Percentiles rank a stretch among this genome's conserved stretches.
These are phyloP conservation scores for Neurospora sp. DNA, from an alignment of 495 filamentous ascomycete genomes.

Conservation along the genomic window DNA sequence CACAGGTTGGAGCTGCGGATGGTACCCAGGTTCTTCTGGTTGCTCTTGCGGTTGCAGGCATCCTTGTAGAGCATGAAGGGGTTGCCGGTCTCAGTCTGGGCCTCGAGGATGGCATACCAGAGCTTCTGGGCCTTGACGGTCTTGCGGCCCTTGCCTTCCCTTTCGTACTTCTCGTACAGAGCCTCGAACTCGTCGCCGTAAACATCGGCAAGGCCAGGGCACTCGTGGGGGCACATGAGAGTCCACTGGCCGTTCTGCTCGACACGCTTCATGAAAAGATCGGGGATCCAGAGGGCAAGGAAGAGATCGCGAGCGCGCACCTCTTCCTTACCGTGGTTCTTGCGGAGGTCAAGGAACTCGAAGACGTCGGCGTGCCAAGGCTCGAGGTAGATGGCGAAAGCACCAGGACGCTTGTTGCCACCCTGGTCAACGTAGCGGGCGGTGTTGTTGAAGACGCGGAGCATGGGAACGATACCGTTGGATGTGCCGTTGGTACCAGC, in stretches of 20 bases:
- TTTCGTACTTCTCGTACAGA: constrained; percentile 90
- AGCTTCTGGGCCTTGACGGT: constrained; percentile 97
- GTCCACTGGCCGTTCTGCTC: constrained; percentile 94
- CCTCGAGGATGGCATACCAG: constrained; percentile 95
- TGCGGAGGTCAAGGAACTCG: constrained; percentile 91
- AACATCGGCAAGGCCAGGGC: constrained; percentile 86
- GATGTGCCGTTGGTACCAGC: constrained; percentile 94
- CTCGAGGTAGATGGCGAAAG: constrained; percentile 98
- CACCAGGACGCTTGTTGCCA: constrained; percentile 97
- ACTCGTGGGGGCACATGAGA: constrained; percentile 94
- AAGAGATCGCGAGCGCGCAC: constrained; percentile 94
- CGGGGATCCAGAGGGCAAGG: constrained; percentile 95
- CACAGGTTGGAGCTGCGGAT: constrained; percentile 98
- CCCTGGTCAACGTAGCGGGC: constrained; percentile 97
- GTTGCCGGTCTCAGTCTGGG: constrained; percentile 97
- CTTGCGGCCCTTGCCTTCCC: constrained; percentile 76
- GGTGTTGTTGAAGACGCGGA: constrained; percentile 98
- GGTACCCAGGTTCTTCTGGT: constrained; percentile 98
- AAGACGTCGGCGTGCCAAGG: constrained; percentile 98
- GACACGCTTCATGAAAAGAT: constrained; percentile 99
- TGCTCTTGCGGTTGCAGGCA: constrained; percentile 94
- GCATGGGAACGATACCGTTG: constrained; percentile 95
- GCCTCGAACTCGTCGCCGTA: constrained; percentile 96
- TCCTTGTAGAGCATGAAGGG: constrained; percentile 99
- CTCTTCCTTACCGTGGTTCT: constrained; percentile 99